Base-by-base conservation (phyloP, 2,329 filamentous ascomycete genomes). In the Albifimbria verrucaria region DNA sequence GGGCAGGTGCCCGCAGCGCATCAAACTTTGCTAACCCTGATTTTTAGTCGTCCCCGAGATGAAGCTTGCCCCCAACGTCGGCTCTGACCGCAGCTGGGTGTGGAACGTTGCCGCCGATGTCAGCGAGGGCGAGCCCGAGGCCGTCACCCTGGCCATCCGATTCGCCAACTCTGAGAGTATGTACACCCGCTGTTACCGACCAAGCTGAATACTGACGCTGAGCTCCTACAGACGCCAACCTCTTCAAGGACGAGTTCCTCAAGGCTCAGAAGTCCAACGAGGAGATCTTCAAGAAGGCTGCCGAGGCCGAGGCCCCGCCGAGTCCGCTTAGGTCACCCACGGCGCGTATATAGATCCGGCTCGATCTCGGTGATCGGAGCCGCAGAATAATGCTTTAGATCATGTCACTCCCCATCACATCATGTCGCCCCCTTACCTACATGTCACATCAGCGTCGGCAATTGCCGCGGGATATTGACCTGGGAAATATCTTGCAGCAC, bases 51-150 rank as follows among this genome's bases (percentile, higher is more conserved):
- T 96, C 57, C 93, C 93, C 58, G 93, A 97, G 76, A 97, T 99
- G 93, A 97, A 96, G 81, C 88, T 99, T 59, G 93, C 90, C 57
- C 92, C 94, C 76, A 99, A 99, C 73, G 92, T 97, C 62, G 94
- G 94, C 68, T 96, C 90, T 67, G 94, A 99, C 80, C 89, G 94
- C 73, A 95, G 89, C 79, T 99, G 94, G 94, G 94, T 99, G 62
- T 99, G 94, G 94, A 97, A 96, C 69, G 93, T 92, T 55, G 89
- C 92, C 54, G 94, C 94, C 62, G 94, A 99, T 81, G 93, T 97
- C 65, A 96, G 91, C 69, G 94, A 99, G 82, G 94, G 94, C 57
- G 93, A 97, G 79, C 89, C 94, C 59, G 94, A 99, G 82, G 91
- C 92, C 52, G 88, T 92, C 68, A 99, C 94, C 52, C 83, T 99